These are phyloP conservation scores for Emydomyces testavorans DNA, from an alignment of 2,329 filamentous ascomycete genomes.

Conservation along the genomic window DNA sequence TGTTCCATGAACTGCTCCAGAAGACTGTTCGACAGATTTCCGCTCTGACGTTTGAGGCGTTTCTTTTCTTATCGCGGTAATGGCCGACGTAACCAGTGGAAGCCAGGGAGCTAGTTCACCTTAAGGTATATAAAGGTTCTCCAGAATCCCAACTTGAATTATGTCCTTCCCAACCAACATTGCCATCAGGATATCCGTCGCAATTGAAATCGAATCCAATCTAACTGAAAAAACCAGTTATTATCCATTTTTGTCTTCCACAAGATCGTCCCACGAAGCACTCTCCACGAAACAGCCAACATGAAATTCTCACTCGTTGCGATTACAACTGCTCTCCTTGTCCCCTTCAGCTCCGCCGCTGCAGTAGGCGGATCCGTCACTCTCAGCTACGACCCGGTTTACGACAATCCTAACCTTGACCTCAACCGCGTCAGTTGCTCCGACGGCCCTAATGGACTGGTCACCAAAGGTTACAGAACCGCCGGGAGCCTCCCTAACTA, in stretches of 20 bases:
- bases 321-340: constrained; percentile 17
- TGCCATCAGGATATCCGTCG: not conserved
- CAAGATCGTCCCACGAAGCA: not conserved
- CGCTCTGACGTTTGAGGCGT: not conserved
- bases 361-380: constrained; percentile 21
- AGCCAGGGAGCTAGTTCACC: not conserved
- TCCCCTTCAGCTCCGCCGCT: constrained; percentile 18
- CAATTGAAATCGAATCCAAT: not conserved
- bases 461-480: constrained; percentile 26
- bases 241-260: not conserved
- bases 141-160: not conserved
- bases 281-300: constrained; percentile 1
- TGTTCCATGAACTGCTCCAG: not conserved
- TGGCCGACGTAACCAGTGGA: not conserved
- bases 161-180: not conserved
- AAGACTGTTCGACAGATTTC: not conserved
- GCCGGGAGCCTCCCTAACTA: constrained; percentile 38
- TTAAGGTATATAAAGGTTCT: not conserved
- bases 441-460: constrained; percentile 28
- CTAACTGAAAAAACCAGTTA: not conserved
- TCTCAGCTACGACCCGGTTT: constrained; percentile 62
- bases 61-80: not conserved
- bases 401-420: constrained; percentile 49
- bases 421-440: constrained; percentile 43
- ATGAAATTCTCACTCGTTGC: constrained; percentile 19